Evolutionary conservation across 495 filamentous ascomycete species (phyloP).

Genomic region (Penicillium diatomitis): DNA sequence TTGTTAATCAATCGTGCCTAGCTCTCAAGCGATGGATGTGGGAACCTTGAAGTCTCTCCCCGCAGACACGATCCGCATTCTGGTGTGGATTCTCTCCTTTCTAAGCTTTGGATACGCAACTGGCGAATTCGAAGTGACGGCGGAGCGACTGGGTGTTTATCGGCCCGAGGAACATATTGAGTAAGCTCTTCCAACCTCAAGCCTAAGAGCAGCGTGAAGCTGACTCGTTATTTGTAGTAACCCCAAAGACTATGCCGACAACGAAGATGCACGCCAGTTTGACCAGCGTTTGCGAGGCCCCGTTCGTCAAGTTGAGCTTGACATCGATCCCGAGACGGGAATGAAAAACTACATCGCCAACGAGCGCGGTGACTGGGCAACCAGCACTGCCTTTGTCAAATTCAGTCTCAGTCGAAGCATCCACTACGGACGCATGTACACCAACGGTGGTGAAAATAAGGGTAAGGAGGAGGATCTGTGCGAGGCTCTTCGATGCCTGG

Average conservation of each 20-base stretch:
- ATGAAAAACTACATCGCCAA: slow-evolving; percentile 99
- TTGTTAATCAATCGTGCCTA: no score
- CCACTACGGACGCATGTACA: slow-evolving; percentile 83
- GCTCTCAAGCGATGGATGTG: slow-evolving; percentile 87
- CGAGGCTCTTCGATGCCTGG: slow-evolving; percentile 81
- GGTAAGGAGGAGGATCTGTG: slow-evolving; percentile 80
- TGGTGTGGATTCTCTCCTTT: slow-evolving; percentile 88
- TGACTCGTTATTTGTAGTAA: slow-evolving; percentile 36
- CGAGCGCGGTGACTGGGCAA: slow-evolving; percentile 74
- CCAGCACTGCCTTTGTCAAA: slow-evolving; percentile 81
- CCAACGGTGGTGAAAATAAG: slow-evolving; percentile 50
- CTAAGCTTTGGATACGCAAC: slow-evolving; percentile 96
- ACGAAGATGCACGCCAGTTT: slow-evolving; percentile 71
- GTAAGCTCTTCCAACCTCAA: slow-evolving; percentile 16
- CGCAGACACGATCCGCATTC: slow-evolving; percentile 78
- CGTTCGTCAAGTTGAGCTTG: slow-evolving; percentile 64
- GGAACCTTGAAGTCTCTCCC: slow-evolving; percentile 84
- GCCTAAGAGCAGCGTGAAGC: no score
- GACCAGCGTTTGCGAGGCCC: slow-evolving; percentile 77
- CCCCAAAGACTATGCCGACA: slow-evolving; percentile 85
- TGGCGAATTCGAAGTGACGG: slow-evolving; percentile 90
- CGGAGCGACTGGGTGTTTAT: slow-evolving; percentile 84
- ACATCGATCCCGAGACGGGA: slow-evolving; percentile 73
- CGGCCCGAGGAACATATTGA: slow-evolving; percentile 92
- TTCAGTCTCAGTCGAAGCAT: slow-evolving; percentile 77